Evolutionary conservation across 176 grass and related monocot species (phyloP).

Genomic region (Raddia distichophylla): DNA sequence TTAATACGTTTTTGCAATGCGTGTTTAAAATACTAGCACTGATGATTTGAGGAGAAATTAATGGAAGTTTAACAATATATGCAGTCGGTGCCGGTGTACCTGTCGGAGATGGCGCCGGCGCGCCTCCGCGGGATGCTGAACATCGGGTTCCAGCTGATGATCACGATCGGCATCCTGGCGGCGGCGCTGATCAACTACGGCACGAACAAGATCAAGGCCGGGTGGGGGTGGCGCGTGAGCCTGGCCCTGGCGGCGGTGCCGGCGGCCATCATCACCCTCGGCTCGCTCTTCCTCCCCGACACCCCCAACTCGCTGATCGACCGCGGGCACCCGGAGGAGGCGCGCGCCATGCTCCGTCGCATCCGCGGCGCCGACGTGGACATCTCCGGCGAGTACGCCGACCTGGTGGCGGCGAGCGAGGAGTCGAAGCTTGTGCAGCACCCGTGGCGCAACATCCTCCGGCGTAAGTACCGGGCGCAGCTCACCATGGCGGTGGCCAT

Average conservation of each 20-base stretch:
- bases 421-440: constrained; percentile 50
- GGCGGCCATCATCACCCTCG: constrained; percentile 79
- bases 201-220: constrained; percentile 75
- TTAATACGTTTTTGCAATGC: too few species aligned
- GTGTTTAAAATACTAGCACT: too few species aligned
- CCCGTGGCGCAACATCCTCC: constrained; percentile 61
- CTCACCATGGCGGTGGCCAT: constrained; percentile 61
- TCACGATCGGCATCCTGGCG: constrained; percentile 87
- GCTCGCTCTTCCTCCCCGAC: constrained; percentile 89
- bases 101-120: constrained; percentile 97
- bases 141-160: constrained; percentile 98
- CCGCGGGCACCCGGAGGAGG: constrained; percentile 64
- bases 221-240: constrained; percentile 88
- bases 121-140: constrained; percentile 90
- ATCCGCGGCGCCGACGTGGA: constrained; percentile 53
- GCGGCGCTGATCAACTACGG: constrained; percentile 93
- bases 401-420: constrained; percentile 61
- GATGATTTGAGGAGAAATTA: too few species aligned
- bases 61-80: background rate
- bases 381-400: constrained; percentile 57
- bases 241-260: constrained; percentile 85
- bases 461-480: constrained; percentile 58
- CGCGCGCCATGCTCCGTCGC: constrained; percentile 44
- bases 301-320: constrained; percentile 97
- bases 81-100: constrained; percentile 94